Evolutionary conservation across 2,329 filamentous ascomycete species (phyloP).

Genomic region (Metarhizium humberi): DNA sequence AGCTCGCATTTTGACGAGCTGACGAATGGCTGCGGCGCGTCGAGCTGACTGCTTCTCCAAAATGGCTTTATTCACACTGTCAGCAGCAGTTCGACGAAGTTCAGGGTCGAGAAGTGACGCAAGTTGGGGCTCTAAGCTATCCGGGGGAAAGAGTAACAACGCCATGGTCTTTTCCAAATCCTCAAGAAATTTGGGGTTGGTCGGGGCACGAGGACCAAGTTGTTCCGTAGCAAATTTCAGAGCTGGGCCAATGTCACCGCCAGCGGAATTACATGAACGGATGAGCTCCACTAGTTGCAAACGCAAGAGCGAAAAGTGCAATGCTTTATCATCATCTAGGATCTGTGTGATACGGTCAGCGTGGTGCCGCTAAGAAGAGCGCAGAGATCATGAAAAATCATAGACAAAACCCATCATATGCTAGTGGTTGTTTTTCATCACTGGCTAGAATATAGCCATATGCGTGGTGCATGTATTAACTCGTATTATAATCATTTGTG

Average conservation of each 20-base stretch:
- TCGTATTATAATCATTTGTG: slow-evolving; percentile 74
- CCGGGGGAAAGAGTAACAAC: slow-evolving; percentile 77
- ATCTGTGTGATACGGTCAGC: slow-evolving; percentile 49
- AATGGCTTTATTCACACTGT: slow-evolving; percentile 82
- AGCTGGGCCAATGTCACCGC: slow-evolving; percentile 68
- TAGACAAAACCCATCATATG: slow-evolving; percentile 22
- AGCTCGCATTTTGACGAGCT: slow-evolving; percentile 69
- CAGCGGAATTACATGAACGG: slow-evolving; percentile 57
- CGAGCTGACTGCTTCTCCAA: slow-evolving; percentile 62
- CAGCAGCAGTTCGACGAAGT: slow-evolving; percentile 75
- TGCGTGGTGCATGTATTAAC: slow-evolving; percentile 99
- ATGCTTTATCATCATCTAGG: slow-evolving; percentile 67
- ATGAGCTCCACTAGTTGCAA: slow-evolving; percentile 94
- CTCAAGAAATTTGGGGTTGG: slow-evolving; percentile 69
- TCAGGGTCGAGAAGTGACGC: slow-evolving; percentile 69
- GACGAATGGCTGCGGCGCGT: slow-evolving; percentile 72
- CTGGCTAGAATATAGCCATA: slow-evolving; percentile 66
- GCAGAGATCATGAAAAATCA: neutral
- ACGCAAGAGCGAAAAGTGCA: slow-evolving; percentile 85
- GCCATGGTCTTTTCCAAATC: slow-evolving; percentile 92
- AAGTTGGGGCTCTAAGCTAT: slow-evolving; percentile 67
- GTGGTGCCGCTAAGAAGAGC: neutral
- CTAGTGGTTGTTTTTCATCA: slow-evolving; percentile 81
- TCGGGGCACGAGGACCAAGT: slow-evolving; percentile 77
- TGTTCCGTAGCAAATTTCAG: slow-evolving; percentile 82